A percentile compares a stretch with the other conserved stretches of the same genome.
phyloP scores from a whole-genome alignment of 495 filamentous ascomycete species.

The Lindgomyces ingoldianus region DNA sequence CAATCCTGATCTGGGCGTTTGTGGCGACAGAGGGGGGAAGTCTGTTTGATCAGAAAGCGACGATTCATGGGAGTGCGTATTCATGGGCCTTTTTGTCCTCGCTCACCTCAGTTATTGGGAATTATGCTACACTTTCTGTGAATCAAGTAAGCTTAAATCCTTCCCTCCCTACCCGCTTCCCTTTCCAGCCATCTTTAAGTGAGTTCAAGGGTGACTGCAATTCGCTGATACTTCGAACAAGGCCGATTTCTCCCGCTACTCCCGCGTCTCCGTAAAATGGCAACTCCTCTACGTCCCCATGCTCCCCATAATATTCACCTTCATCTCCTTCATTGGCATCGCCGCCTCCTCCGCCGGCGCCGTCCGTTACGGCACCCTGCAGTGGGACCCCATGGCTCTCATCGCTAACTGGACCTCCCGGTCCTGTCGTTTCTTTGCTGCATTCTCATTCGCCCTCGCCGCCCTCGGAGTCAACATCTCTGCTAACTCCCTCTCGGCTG shows the following conservation, averaged over 20 bases:
- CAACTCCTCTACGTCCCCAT: slow-evolving; percentile 60
- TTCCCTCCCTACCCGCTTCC: not conserved
- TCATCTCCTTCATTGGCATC: slow-evolving; percentile 44
- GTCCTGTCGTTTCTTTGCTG: slow-evolving; percentile 61
- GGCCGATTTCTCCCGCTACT: slow-evolving; percentile 63
- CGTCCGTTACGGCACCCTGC: slow-evolving; percentile 50
- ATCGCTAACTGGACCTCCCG: slow-evolving; percentile 55
- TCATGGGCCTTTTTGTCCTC: slow-evolving; percentile 37
- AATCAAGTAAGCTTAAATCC: slow-evolving; percentile 29
- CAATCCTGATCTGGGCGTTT: slow-evolving; percentile 57
- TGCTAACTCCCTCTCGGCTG: slow-evolving; percentile 59
- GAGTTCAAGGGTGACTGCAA: too few species aligned
- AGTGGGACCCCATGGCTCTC: slow-evolving; percentile 60
- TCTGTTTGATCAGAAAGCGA: slow-evolving; percentile 50
- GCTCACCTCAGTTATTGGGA: slow-evolving; percentile 41
- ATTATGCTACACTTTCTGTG: slow-evolving; percentile 42
- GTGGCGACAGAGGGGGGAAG: slow-evolving; percentile 52
- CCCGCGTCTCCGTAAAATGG: slow-evolving; percentile 50
- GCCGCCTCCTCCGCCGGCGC: slow-evolving; percentile 41
- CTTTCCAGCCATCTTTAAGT: too few species aligned
- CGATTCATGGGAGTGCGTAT: slow-evolving; percentile 50
- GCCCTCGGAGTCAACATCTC: slow-evolving; percentile 62
- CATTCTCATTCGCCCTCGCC: slow-evolving; percentile 54
- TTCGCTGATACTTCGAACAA: too few species aligned
- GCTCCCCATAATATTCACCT: slow-evolving; percentile 61